Conservation (phyloP, 2,329 filamentous ascomycete genomes). For the Epichloe amarillans region DNA sequence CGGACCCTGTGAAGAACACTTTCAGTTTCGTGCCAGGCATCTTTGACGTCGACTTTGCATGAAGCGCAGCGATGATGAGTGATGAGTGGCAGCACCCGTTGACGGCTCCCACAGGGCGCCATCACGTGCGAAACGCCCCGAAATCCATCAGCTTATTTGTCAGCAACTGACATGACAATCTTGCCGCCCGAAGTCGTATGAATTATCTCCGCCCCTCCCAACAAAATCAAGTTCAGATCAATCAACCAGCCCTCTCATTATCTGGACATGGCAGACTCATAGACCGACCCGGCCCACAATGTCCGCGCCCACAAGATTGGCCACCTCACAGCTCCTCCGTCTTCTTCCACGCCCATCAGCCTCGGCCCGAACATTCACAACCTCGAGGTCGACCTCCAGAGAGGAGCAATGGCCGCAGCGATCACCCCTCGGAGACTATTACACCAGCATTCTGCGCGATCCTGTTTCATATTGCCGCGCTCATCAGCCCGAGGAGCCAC, state of each 20-base stretch:
- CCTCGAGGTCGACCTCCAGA: slow-evolving; percentile 8
- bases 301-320: slow-evolving; percentile 17
- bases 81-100: not conserved
- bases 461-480: slow-evolving; percentile 26
- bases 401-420: slow-evolving; percentile 21
- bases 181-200: not conserved
- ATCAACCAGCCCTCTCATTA: too few relatives aligned
- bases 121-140: not conserved
- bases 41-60: too few relatives aligned
- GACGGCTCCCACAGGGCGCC: not conserved
- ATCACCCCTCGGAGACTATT: slow-evolving; percentile 44
- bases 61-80: too few relatives aligned
- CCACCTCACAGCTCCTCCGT: slow-evolving; percentile 18
- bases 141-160: not conserved
- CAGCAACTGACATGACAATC: not conserved
- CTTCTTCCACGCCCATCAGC: slow-evolving; percentile 12
- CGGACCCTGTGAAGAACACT: too few relatives aligned
- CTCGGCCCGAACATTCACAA: slow-evolving; percentile 16
- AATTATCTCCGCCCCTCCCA: not conserved
- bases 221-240: not conserved
- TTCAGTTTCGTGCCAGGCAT: too few relatives aligned
- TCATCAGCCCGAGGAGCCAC: slow-evolving; percentile 30
- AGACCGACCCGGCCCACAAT: slow-evolving; percentile 10
- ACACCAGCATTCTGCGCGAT: slow-evolving; percentile 40
- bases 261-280: not conserved